Evolutionary conservation across 495 filamentous ascomycete species (phyloP).

Genomic region (Rhypophila decipiens): DNA sequence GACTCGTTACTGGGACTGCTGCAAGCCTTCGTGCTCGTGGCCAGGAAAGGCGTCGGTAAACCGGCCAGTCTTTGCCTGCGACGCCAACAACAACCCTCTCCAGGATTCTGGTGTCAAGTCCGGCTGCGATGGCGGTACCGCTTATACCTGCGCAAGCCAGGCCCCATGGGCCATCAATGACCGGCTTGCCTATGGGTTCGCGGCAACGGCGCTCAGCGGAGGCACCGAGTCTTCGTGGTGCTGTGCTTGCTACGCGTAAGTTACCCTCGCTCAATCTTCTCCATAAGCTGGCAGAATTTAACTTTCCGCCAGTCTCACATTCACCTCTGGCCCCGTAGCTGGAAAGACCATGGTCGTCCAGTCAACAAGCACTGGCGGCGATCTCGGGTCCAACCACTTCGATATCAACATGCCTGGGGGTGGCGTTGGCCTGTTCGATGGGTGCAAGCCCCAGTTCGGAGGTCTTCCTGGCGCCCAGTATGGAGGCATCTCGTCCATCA

Average conservation of each 20-base stretch:
- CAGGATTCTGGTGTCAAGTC: slow-evolving; percentile 20
- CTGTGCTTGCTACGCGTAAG: slow-evolving; percentile 51
- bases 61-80: slow-evolving; percentile 44
- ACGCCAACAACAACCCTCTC: slow-evolving; percentile 42
- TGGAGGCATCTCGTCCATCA: slow-evolving; percentile 45
- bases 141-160: slow-evolving; percentile 49
- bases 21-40: slow-evolving; percentile 55
- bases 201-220: slow-evolving; percentile 41
- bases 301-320: slow-evolving; percentile 20
- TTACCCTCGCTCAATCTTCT: slow-evolving; percentile 22
- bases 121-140: slow-evolving; percentile 37
- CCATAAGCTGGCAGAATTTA: slow-evolving; percentile 3
- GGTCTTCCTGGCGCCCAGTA: slow-evolving; percentile 50
- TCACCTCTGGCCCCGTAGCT: slow-evolving; percentile 32
- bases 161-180: slow-evolving; percentile 48
- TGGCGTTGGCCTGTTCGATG: slow-evolving; percentile 52
- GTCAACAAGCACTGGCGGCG: slow-evolving; percentile 56
- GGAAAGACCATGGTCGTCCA: slow-evolving; percentile 58
- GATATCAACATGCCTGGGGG: slow-evolving; percentile 54
- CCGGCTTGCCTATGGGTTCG: slow-evolving; percentile 50
- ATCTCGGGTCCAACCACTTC: slow-evolving; percentile 52
- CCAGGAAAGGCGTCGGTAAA: slow-evolving; percentile 44
- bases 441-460: slow-evolving; percentile 46
- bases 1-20: slow-evolving; percentile 53
- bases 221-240: slow-evolving; percentile 45